A percentile compares a stretch with the other conserved stretches of the same genome.
Evolutionary conservation across 1,284 basidiomycete genomes (phyloP).

Genomic region (Trichosporon sp.): DNA sequence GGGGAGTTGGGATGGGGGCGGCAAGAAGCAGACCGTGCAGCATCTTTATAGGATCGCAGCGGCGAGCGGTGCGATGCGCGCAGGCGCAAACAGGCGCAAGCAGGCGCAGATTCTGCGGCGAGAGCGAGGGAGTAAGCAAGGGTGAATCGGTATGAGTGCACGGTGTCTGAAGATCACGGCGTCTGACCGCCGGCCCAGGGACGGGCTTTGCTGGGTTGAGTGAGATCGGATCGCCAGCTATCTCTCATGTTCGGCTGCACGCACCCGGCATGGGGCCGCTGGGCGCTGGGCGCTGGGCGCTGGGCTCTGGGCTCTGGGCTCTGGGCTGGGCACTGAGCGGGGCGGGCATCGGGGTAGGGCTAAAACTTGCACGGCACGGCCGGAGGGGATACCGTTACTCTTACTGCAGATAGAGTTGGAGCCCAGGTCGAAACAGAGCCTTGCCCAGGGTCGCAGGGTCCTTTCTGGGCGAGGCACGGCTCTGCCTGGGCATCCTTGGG

Average conservation of each 20-base stretch:
- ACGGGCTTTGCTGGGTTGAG: background rate
- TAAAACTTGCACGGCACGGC: background rate
- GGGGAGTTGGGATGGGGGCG: background rate
- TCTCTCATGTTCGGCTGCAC: background rate
- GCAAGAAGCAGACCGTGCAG: background rate
- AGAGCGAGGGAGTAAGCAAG: background rate
- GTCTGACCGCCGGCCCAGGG: background rate
- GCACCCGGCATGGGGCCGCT: no score
- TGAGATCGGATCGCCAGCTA: background rate
- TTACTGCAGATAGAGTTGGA: background rate
- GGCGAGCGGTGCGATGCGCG: background rate
- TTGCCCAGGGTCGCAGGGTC: background rate
- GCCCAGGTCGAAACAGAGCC: background rate
- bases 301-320: background rate
- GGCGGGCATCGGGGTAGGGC: background rate
- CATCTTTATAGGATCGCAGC: background rate
- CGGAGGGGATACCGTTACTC: background rate
- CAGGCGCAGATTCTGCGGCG: background rate
- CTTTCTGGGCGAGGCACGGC: background rate
- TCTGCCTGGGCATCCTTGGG: background rate
- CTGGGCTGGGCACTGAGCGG: background rate
- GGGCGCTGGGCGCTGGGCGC: background rate
- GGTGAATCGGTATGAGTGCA: background rate
- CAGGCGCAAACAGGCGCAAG: no score
- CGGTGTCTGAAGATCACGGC: background rate